These are phyloP conservation scores for Colletotrichum sojae DNA, from an alignment of 2,329 filamentous ascomycete genomes.

Conservation along the genomic window DNA sequence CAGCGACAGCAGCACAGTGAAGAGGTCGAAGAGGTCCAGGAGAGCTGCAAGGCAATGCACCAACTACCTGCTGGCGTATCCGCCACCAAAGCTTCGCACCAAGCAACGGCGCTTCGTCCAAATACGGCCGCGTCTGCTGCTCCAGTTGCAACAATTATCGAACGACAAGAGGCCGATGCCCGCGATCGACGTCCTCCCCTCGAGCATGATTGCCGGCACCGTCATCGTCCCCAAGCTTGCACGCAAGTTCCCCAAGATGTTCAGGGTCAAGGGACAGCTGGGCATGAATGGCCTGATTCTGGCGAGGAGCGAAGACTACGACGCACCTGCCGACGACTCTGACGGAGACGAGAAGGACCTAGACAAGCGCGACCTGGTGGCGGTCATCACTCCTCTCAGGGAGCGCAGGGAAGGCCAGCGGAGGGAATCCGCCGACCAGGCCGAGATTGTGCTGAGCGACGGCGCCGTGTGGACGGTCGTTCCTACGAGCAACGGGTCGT, in stretches of 20 bases:
- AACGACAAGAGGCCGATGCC: conserved; percentile 74
- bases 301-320: conserved; percentile 79
- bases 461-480: conserved; percentile 71
- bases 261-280: conserved; percentile 74
- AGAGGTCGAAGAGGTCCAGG: conserved; percentile 39
- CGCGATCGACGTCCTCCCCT: conserved; percentile 81
- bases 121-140: conserved; percentile 76
- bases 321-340: conserved; percentile 54
- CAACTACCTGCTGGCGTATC: conserved; percentile 77
- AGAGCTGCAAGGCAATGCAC: conserved; percentile 67
- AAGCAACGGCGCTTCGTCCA: conserved; percentile 77
- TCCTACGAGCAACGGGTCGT: conserved; percentile 69
- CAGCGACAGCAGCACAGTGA: conserved; percentile 62
- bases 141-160: conserved; percentile 80
- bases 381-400: conserved; percentile 73
- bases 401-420: conserved; percentile 62
- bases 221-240: conserved; percentile 71
- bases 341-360: conserved; percentile 66
- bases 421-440: conserved; percentile 63
- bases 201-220: conserved; percentile 69
- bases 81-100: conserved; percentile 70
- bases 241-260: conserved; percentile 74
- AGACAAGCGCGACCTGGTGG: conserved; percentile 70
- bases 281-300: conserved; percentile 79
- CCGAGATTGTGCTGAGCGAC: conserved; percentile 77